A percentile compares a stretch with the other conserved stretches of the same genome.
Conservation (phyloP, 306 rosid species). For the Fragaria ananassa region DNA sequence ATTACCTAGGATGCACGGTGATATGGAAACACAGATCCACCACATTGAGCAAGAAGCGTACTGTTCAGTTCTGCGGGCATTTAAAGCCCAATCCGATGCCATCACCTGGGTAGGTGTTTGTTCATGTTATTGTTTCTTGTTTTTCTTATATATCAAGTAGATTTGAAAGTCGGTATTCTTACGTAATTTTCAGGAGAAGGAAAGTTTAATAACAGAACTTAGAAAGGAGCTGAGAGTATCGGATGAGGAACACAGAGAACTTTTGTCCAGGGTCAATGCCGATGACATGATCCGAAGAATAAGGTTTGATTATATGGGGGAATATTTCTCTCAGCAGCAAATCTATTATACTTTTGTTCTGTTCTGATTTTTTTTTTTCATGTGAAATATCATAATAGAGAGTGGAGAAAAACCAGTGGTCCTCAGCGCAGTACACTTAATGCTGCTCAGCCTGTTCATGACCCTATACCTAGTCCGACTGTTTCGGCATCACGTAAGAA, state of each 20-base stretch:
- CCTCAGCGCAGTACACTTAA: constrained; percentile 57
- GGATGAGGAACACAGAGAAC: constrained; percentile 56
- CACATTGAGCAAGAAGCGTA: constrained; percentile 54
- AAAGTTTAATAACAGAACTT: constrained; percentile 48
- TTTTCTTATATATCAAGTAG: background rate
- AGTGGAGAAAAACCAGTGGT: constrained; percentile 85
- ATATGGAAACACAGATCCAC: constrained; percentile 56
- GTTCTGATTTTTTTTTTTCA: constrained; percentile 3
- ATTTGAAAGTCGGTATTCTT: constrained; percentile 6
- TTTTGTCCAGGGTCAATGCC: constrained; percentile 45
- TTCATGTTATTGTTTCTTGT: constrained; percentile 6
- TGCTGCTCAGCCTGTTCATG: constrained; percentile 72
- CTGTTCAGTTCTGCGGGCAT: constrained; percentile 49
- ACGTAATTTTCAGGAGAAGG: constrained; percentile 39
- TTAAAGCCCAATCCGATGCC: constrained; percentile 59
- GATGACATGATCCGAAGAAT: constrained; percentile 47
- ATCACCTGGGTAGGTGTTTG: constrained; percentile 46
- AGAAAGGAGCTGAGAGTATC: constrained; percentile 57
- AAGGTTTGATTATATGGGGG: constrained; percentile 34
- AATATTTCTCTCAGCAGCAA: constrained; percentile 14
- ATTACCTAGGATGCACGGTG: constrained; percentile 37
- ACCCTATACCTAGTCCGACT: constrained; percentile 72
- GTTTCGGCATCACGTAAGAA: constrained; percentile 84
- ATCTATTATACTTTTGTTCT: background rate
- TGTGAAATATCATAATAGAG: constrained; percentile 47